Conservation (phyloP, 1,284 basidiomycete species). For the Irpex sp. region DNA sequence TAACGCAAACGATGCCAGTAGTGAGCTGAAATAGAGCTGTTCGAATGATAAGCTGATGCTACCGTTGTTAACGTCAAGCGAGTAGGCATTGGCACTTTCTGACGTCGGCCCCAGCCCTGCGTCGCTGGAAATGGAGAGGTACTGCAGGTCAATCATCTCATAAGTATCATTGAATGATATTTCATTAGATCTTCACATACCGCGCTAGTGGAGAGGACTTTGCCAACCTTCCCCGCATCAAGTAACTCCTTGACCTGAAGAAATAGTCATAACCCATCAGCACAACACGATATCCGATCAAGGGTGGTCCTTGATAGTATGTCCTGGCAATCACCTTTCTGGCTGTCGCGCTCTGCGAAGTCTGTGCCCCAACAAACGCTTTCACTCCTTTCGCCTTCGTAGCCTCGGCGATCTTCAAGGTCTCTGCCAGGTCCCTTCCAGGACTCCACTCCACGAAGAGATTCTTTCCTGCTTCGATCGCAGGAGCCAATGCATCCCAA, state of each 20-base stretch:
- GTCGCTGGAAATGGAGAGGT: too few relatives aligned
- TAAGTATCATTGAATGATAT: neutral
- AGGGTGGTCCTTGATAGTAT: too few relatives aligned
- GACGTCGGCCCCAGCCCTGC: neutral
- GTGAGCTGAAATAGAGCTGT: too few relatives aligned
- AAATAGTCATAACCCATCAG: neutral
- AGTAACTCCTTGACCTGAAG: conserved; percentile 3
- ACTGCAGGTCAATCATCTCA: too few relatives aligned
- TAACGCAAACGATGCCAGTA: too few relatives aligned
- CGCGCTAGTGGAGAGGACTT: conserved; percentile 25
- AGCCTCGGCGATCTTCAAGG: conserved; percentile 25
- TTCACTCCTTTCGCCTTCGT: conserved; percentile 28
- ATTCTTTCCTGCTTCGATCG: conserved; percentile 32
- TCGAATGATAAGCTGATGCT: neutral
- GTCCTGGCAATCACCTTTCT: conserved; percentile 24
- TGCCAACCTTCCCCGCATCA: neutral
- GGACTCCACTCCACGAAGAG: conserved; percentile 37
- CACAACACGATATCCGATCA: too few relatives aligned
- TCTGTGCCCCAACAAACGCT: conserved; percentile 31
- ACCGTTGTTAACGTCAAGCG: too few relatives aligned
- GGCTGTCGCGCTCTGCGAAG: conserved; percentile 20
- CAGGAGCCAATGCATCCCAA: conserved; percentile 23
- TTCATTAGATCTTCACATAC: conserved; percentile 13
- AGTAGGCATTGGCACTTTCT: neutral
- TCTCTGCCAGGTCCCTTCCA: conserved; percentile 26